Base-by-base conservation (phyloP, 164 flowering plant genomes). In the Magnolia sinica region DNA sequence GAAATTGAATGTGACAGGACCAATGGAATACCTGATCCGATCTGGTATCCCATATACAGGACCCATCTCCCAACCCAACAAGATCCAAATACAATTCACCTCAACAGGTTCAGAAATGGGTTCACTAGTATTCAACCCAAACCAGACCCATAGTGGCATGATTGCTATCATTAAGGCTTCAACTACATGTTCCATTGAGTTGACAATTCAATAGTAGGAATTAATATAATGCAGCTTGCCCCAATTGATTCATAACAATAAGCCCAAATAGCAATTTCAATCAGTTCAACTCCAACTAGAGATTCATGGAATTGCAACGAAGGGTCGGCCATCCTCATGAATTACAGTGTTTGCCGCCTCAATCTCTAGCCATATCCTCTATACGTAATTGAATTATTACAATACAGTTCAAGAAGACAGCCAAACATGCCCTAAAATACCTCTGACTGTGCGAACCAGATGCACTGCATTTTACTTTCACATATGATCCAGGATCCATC, bases 381-480 rank as follows among this genome's bases (percentile, higher is more conserved):
- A 37, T 37, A 37, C 0, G 45, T 37, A 55, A 55, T 11, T 55
- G 61, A 55, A 11, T 55, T 11, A 55, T 55, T 55, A 55, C 18
- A 55, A 11, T 55, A 8, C 4, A 55, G 16, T 63, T 55, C 61
- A 55, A 4, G 61, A 55, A 55, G 10, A 55, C 18, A 11, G 4
- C 13, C 13, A 55, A 9, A 11, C 13, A 55, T 55, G 16, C 18
- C 13, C 61, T 55, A 55, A 55, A 55, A 55, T 55, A 94, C 99
- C 99, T 94, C 86, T 94, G 84, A 66, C 77, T 83, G 37, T 83
- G 87, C 71, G 87, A 78, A 77, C 98, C 98, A 76, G 91, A 84
- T 52, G 96, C 92, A 77, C 93, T 81, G 83, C 99, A 96, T 82
- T 96, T 96, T 75, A 96, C 90, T 89, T 96, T 96, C 80, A 96